Percentiles rank a stretch among this genome's conserved stretches.
Evolutionary conservation across 495 filamentous ascomycete genomes (phyloP).

Genomic region (Astrothelium subdiscretum): DNA sequence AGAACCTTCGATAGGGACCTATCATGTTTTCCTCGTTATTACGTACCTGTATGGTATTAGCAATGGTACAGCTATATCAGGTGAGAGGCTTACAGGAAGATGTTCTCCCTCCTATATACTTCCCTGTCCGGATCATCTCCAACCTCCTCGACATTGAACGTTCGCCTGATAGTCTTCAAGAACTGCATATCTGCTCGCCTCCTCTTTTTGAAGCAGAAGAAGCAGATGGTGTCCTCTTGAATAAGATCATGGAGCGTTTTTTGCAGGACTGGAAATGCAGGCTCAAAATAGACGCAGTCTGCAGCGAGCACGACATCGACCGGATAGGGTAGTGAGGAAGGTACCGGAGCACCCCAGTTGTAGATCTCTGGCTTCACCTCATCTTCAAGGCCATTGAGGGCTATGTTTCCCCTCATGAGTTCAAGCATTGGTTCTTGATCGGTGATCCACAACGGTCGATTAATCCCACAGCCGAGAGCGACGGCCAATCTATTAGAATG

Average conservation of each 20-base stretch:
- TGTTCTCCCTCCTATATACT: constrained; percentile 32
- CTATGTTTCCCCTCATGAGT: constrained; percentile 75
- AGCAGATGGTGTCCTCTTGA: constrained; percentile 49
- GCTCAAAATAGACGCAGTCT: constrained; percentile 96
- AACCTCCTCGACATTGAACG: constrained; percentile 33
- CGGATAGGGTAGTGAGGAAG: constrained; percentile 38
- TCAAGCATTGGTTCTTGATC: constrained; percentile 75
- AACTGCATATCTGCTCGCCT: constrained; percentile 44
- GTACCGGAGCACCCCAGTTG: constrained; percentile 55
- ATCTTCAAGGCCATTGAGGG: constrained; percentile 57
- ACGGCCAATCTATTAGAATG: constrained; percentile 47
- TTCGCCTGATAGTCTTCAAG: constrained; percentile 35
- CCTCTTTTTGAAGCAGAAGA: constrained; percentile 92
- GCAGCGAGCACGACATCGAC: constrained; percentile 81
- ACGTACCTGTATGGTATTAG: neutral
- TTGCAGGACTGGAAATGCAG: constrained; percentile 78
- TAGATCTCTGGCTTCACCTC: constrained; percentile 51
- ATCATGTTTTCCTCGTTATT: neutral
- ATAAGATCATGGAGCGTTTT: constrained; percentile 51
- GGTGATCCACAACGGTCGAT: constrained; percentile 56
- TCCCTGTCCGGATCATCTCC: constrained; percentile 32
- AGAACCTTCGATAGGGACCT: no score
- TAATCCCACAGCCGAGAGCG: constrained; percentile 43
- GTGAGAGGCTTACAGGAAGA: constrained; percentile 31
- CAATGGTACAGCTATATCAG: neutral